Evolutionary conservation across 202 grass and related monocot species (phyloP).

Genomic region (Carex sylvatica): DNA sequence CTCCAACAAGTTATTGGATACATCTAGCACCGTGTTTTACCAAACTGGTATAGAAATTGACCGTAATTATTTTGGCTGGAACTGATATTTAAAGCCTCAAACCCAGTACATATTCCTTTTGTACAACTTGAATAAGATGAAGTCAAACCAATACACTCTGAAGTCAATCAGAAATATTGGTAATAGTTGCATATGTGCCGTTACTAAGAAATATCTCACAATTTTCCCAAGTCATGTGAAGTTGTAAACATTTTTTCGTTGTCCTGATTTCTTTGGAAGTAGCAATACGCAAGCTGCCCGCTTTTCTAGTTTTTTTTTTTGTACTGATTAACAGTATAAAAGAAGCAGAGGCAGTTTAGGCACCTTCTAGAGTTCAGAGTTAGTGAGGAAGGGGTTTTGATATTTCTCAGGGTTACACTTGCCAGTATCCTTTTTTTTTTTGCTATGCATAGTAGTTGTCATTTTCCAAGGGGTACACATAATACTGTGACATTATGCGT

Average conservation of each 20-base stretch:
- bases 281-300: background rate
- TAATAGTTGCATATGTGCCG: background rate
- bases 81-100: background rate
- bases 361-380: background rate
- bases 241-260: background rate
- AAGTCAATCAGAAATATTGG: background rate
- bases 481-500: background rate
- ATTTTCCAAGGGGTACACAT: background rate
- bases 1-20: conserved; percentile 2
- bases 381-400: background rate
- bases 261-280: background rate
- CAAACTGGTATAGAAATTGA: conserved; percentile 35
- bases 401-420: background rate
- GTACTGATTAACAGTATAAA: background rate
- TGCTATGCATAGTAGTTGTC: background rate
- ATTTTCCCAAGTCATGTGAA: background rate
- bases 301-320: background rate
- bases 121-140: background rate
- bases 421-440: background rate
- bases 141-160: background rate
- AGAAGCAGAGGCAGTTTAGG: background rate
- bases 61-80: conserved; percentile 27
- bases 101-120: background rate
- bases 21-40: background rate
- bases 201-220: background rate